Evolutionary conservation across 257 asterid genomes (phyloP).

Genomic region (Gentiana straminea): DNA sequence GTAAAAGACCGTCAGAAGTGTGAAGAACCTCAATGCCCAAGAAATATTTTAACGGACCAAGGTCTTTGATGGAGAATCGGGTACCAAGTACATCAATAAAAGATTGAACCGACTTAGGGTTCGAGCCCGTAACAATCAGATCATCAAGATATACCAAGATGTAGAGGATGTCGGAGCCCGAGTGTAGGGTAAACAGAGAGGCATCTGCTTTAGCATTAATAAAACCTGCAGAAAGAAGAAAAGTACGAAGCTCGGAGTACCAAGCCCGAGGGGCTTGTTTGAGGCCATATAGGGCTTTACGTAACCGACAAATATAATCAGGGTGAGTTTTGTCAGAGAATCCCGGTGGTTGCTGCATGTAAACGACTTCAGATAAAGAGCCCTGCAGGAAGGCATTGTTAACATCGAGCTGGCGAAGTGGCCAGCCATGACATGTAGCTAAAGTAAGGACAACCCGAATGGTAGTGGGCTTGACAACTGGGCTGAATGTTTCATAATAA

Average conservation of each 20-base stretch:
- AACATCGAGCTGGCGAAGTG: background rate
- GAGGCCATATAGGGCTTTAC: constrained; percentile 3
- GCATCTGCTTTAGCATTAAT: background rate
- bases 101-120: too few relatives aligned
- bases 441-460: background rate
- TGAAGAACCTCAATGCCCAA: background rate
- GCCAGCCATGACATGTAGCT: background rate
- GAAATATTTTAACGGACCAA: background rate
- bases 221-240: background rate
- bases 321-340: background rate
- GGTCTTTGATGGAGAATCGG: constrained; percentile 1
- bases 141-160: constrained; percentile 1
- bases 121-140: background rate
- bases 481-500: background rate
- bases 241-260: background rate
- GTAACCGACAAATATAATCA: background rate
- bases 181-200: background rate
- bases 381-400: background rate
- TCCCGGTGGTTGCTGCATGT: background rate
- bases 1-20: background rate
- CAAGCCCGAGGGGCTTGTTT: constrained; percentile 8
- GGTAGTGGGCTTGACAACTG: background rate
- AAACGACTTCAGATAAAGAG: background rate
- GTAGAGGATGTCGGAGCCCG: background rate
- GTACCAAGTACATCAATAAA: background rate